Evolutionary conservation across 306 rosid genomes (phyloP), one percentile per base, ranked within the genome.

Genomic region (Acmispon strigosus): DNA sequence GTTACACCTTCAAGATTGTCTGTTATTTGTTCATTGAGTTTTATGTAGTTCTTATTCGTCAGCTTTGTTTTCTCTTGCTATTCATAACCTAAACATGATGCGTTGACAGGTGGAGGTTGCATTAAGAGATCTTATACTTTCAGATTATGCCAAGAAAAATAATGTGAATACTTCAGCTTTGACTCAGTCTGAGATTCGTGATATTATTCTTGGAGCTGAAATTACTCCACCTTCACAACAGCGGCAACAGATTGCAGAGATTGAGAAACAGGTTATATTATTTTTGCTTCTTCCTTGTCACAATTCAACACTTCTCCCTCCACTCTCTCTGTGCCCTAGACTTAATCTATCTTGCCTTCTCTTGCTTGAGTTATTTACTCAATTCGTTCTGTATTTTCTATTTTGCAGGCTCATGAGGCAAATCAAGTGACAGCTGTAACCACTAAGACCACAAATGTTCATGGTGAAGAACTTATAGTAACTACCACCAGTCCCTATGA

Each of bases 191-290:
- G 99, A 95, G 82, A 95, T 95, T 55, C 99, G 99, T 82, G 99
- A 95, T 62, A 91, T 95, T 74, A 95, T 95, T 56, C 99, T 95
- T 51, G 99, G 99, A 65, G 99, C 97, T 76, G 99, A 95, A 86
- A 95, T 95, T 36, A 95, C 99, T 56, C 99, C 99, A 62, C 99
- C 99, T 64, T 95, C 99, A 45, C 99, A 95, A 79, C 99, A 95
- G 72, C 73, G 99, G 60, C 99, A 95, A 66, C 99, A 95, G 81
- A 95, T 95, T 69, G 99, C 99, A 5, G 97, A 95, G 89, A 95
- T 95, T 57, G 99, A 95, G 81, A 91, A 95, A 86, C 99, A 95
- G 96, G 98, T 93, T 24, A 52, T 49, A 41, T 50, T 66, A 45
- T 19, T 37, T 70, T 49, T 45, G 10, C 56, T 58, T 58, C 52